Evolutionary conservation across 2,329 filamentous ascomycete genomes (phyloP).

Genomic region (Cyphellophora attinorum): DNA sequence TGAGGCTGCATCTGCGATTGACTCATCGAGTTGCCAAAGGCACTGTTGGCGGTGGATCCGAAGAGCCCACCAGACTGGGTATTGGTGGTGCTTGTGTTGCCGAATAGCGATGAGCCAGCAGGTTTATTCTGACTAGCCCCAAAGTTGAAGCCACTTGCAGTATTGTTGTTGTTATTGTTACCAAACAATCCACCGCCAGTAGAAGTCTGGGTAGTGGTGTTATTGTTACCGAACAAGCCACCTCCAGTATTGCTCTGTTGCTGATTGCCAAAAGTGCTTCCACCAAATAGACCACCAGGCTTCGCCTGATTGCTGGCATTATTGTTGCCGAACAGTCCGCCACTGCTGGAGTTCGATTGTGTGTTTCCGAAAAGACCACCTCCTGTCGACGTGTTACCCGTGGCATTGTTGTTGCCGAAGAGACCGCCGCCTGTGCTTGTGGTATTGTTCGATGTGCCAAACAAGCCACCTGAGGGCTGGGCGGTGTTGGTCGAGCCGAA

Average conservation of each 20-base stretch:
- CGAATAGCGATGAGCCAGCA: constrained; percentile 50
- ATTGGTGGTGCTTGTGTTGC: constrained; percentile 25
- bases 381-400: constrained; percentile 37
- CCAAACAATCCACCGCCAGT: constrained; percentile 18
- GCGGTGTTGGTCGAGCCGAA: constrained; percentile 25
- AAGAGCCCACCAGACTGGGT: constrained; percentile 31
- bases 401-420: constrained; percentile 37
- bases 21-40: constrained; percentile 46
- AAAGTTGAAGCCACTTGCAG: constrained; percentile 40
- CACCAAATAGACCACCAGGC: constrained; percentile 36
- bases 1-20: constrained; percentile 42
- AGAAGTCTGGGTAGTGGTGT: constrained; percentile 19
- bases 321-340: constrained; percentile 31
- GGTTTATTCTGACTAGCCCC: constrained; percentile 28
- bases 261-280: constrained; percentile 14
- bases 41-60: constrained; percentile 27
- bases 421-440: constrained; percentile 25
- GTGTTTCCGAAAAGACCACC: constrained; percentile 37
- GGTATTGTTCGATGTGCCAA: constrained; percentile 26
- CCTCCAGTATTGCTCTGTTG: constrained; percentile 19
- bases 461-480: constrained; percentile 34
- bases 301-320: constrained; percentile 41
- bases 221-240: constrained; percentile 30
- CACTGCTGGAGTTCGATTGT: constrained; percentile 17
- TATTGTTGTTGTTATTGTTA: constrained; percentile 18